Conservation (phyloP, 768 basidiomycete genomes). For the Rhizopogon vinicolor region DNA sequence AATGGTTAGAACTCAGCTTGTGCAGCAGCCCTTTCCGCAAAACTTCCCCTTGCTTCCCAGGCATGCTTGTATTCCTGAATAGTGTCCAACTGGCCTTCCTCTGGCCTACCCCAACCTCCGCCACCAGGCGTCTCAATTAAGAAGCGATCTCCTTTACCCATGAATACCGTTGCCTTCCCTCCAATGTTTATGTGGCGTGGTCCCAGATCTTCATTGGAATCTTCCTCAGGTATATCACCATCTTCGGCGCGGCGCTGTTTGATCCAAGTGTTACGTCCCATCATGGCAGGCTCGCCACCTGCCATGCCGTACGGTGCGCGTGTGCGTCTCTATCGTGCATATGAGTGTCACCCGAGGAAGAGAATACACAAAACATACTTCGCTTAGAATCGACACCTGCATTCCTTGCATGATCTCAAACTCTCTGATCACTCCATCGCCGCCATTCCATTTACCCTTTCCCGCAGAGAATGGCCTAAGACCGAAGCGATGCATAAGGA, state of each 20-base stretch:
- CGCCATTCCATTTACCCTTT: conserved; percentile 67
- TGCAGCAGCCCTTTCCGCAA: conserved; percentile 57
- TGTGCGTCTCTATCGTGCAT: conserved; percentile 59
- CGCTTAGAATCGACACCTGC: conserved; percentile 85
- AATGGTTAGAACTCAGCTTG: conserved; percentile 52
- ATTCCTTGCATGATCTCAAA: conserved; percentile 78
- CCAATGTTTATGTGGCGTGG: conserved; percentile 79
- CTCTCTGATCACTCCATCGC: conserved; percentile 81
- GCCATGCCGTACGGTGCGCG: conserved; percentile 83
- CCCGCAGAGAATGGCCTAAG: conserved; percentile 69
- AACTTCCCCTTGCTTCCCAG: conserved; percentile 72
- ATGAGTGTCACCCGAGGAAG: not conserved
- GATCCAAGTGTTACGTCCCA: conserved; percentile 88
- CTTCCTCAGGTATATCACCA: conserved; percentile 51
- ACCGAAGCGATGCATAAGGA: conserved; percentile 83
- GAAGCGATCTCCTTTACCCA: conserved; percentile 83
- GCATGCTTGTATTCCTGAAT: conserved; percentile 27
- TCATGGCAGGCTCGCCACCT: conserved; percentile 65
- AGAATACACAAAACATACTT: conserved; percentile 42
- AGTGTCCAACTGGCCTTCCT: conserved; percentile 9
- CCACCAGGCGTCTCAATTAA: conserved; percentile 88
- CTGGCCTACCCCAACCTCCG: conserved; percentile 70
- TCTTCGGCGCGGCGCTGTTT: conserved; percentile 63
- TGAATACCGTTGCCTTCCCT: conserved; percentile 81
- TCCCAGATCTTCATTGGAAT: conserved; percentile 21